Evolutionary conservation across 1,284 basidiomycete species (phyloP).

Genomic region (Malassezia caprae): DNA sequence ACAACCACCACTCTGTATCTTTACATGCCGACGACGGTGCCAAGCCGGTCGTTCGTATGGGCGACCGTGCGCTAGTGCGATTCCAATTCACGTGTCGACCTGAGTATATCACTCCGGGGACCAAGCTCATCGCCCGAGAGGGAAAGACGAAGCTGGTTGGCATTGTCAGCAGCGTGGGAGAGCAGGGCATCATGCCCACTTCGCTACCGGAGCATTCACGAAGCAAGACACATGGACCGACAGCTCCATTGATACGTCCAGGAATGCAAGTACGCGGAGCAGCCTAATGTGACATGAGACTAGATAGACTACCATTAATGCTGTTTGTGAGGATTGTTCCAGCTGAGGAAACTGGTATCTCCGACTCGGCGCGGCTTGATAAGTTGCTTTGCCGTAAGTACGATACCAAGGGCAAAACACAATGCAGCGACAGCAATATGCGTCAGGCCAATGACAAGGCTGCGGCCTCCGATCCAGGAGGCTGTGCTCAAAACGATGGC

Average conservation of each 20-base stretch:
- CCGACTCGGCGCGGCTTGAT: slow-evolving; percentile 73
- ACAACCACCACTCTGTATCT: slow-evolving; percentile 15
- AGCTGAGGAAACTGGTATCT: slow-evolving; percentile 48
- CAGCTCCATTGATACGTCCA: not conserved
- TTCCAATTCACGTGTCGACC: slow-evolving; percentile 38
- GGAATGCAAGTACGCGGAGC: not conserved
- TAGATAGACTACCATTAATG: not conserved
- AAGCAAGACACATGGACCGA: not conserved
- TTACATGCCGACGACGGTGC: slow-evolving; percentile 2
- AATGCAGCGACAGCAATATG: slow-evolving; percentile 81
- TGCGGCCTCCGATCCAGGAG: slow-evolving; percentile 95
- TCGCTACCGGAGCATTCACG: not conserved
- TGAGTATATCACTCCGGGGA: slow-evolving; percentile 42
- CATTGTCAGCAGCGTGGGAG: slow-evolving; percentile 32
- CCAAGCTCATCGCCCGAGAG: slow-evolving; percentile 42
- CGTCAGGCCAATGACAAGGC: slow-evolving; percentile 91
- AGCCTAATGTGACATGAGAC: not conserved
- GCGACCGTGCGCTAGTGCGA: slow-evolving; percentile 38
- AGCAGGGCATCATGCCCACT: slow-evolving; percentile 20
- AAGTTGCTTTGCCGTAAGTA: slow-evolving; percentile 81
- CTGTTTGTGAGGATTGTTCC: slow-evolving; percentile 29
- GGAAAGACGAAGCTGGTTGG: slow-evolving; percentile 45
- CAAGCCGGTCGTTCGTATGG: slow-evolving; percentile 44
- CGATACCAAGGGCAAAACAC: slow-evolving; percentile 74
- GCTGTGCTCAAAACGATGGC: slow-evolving; percentile 92